Percentiles rank a stretch among this genome's conserved stretches.
phyloP scores from a whole-genome alignment of 2,329 filamentous ascomycete species.

The Stagonosporopsis chrysanthemi region DNA sequence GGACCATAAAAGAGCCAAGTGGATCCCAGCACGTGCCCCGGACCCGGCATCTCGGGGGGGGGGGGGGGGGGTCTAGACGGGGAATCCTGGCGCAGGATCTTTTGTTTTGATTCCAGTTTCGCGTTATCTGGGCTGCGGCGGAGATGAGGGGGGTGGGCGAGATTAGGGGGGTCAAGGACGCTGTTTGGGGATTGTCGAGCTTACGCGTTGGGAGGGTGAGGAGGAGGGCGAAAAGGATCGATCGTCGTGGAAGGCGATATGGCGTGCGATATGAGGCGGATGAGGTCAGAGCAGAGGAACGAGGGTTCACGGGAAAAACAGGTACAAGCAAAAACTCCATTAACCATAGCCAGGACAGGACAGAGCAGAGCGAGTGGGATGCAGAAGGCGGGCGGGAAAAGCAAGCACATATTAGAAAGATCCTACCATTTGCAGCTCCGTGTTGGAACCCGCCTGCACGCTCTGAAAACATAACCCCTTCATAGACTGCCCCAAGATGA shows the following conservation, averaged over 20 bases:
- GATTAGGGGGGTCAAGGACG: not conserved
- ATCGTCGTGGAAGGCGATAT: not conserved
- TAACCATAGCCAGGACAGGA: constrained; percentile 11
- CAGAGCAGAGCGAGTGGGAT: constrained; percentile 11
- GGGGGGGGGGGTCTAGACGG: not conserved
- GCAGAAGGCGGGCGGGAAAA: constrained; percentile 11
- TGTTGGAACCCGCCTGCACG: constrained; percentile 32
- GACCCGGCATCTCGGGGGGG: too few species aligned
- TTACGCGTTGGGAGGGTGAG: too few species aligned
- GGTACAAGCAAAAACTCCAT: constrained; percentile 19
- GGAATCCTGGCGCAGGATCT: not conserved
- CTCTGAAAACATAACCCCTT: constrained; percentile 44
- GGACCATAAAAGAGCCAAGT: not conserved
- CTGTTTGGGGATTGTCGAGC: too few species aligned
- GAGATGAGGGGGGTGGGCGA: not conserved
- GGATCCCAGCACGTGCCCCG: not conserved
- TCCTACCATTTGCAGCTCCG: constrained; percentile 46
- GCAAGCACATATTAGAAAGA: constrained; percentile 44
- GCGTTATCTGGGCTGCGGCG: not conserved
- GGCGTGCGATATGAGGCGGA: not conserved
- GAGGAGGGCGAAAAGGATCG: too few species aligned
- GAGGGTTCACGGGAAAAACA: not conserved
- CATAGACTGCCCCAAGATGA: constrained; percentile 52
- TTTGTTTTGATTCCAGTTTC: not conserved
- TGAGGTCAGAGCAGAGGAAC: not conserved